Percentiles rank a stretch among this genome's conserved stretches.
phyloP scores from a whole-genome alignment of 2,329 filamentous ascomycete species.

The Aureobasidium leucospermi region DNA sequence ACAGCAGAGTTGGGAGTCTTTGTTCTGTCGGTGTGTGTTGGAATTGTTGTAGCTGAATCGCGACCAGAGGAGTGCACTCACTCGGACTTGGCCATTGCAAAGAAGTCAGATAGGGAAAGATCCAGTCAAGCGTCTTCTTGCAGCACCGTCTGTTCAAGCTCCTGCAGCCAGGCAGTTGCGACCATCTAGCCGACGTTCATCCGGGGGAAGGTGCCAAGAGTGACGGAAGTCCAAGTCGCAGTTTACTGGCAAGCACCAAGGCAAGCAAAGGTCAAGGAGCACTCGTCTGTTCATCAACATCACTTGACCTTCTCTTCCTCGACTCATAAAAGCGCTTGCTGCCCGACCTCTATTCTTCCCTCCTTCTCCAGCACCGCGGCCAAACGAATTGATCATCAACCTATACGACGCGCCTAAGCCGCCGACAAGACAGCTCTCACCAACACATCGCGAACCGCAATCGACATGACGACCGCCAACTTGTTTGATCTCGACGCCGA shows the following conservation, averaged over 20 bases:
- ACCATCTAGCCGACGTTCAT: background rate
- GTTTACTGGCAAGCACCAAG: constrained; percentile 2
- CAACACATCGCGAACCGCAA: background rate
- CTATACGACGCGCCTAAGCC: background rate
- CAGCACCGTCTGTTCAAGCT: background rate
- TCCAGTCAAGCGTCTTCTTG: background rate
- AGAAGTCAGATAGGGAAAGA: too few species aligned
- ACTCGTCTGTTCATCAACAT: background rate
- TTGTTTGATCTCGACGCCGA: constrained; percentile 81
- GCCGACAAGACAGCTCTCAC: constrained; percentile 1
- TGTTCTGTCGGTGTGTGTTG: constrained; percentile 6
- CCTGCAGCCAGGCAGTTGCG: background rate
- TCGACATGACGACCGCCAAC: constrained; percentile 33
- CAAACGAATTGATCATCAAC: background rate
- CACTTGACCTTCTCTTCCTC: background rate
- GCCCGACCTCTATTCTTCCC: background rate
- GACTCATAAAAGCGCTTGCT: background rate
- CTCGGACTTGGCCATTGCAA: too few species aligned
- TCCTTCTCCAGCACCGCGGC: background rate
- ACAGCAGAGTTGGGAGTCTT: background rate
- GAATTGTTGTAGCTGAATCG: background rate
- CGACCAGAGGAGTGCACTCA: too few species aligned
- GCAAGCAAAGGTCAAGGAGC: background rate
- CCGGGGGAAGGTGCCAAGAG: constrained; percentile 1
- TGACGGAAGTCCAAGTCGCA: constrained; percentile 4